Conservation (phyloP, 176 grass and related monocot genomes). For the Zea luxurians region DNA sequence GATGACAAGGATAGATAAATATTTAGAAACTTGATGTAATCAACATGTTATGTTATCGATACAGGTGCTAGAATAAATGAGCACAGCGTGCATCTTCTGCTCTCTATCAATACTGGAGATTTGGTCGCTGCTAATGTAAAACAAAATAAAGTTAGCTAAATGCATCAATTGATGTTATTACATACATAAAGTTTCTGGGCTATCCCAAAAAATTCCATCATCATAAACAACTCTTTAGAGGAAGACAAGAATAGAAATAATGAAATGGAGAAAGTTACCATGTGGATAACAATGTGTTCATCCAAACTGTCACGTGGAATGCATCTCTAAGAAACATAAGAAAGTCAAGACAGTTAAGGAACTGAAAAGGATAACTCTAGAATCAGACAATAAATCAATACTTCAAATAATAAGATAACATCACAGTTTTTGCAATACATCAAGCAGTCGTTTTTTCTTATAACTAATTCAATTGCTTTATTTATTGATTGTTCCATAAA, state of each 20-base stretch:
- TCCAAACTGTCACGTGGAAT: conserved; percentile 85
- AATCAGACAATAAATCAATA: not conserved
- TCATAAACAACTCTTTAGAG: not conserved
- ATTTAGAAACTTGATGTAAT: not conserved
- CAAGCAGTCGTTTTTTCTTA: conserved; percentile 6
- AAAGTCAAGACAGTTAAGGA: conserved; percentile 31
- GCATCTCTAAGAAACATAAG: conserved; percentile 72
- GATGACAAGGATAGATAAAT: not conserved
- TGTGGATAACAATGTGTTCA: conserved; percentile 93
- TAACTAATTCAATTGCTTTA: not conserved
- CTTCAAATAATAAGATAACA: not conserved
- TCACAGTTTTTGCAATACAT: not conserved
- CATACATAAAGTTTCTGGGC: conserved; percentile 1
- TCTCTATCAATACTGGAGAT: conserved; percentile 1
- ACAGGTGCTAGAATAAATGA: conserved; percentile 7
- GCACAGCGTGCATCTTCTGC: not conserved
- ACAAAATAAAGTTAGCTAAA: not conserved
- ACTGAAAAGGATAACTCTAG: conserved; percentile 31
- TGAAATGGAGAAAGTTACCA: conserved; percentile 57
- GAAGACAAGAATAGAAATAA: conserved; percentile 19
- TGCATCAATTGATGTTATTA: not conserved
- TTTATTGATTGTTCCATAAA: not conserved
- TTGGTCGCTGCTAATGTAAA: not conserved
- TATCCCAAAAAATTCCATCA: not conserved
- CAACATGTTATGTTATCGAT: not conserved